Base-by-base conservation (phyloP, 2,329 filamentous ascomycete species). In the Alternaria tenuissima region DNA sequence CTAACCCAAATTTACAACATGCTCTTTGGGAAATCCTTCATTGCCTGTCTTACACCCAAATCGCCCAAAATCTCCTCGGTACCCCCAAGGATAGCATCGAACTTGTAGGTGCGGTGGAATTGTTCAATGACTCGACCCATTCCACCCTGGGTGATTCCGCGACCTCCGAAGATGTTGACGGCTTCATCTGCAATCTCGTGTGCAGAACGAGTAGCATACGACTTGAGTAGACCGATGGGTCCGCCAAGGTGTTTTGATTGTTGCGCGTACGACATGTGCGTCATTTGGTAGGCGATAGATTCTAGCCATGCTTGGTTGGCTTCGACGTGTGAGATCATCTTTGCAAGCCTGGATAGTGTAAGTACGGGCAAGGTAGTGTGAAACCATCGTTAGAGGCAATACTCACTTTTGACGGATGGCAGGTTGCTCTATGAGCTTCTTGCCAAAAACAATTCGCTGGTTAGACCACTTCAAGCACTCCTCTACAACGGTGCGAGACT, bases 381-480 rank as follows among this genome's bases (percentile, higher is more conserved):
- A 44, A 24, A 34, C 36, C 41, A 57, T 38, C 22, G 32, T 41
- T 44, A 7, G 16, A 39, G 26, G 46, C 28, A 36, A 34, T 24
- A 77, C 82, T 74, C 76, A 89, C 88, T 96, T 96, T 73, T 91
- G 89, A 28, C 81, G 86, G 71, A 96, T 94, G 44, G 92, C 91
- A 24, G 92, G 91, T 73, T 96, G 92, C 72, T 93, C 89, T 66
- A 94, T 90, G 41, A 96, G 84, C 28, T 89, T 89, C 83, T 94
- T 94, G 74, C 88, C 88, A 75, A 95, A 95, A 66, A 96, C 91
- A 26, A 93, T 84, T 51, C 92, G 89, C 80, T 96, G 93, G 81
- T 95, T 92, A 32, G 89, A 85, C 93, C 93, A 97, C 78, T 95
- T 95, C 64, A 96, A 81, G 71, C 89, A 94, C 76, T 96, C 92